Evolutionary conservation across 2,329 filamentous ascomycete species (phyloP).

Genomic region (Cladophialophora bantiana): DNA sequence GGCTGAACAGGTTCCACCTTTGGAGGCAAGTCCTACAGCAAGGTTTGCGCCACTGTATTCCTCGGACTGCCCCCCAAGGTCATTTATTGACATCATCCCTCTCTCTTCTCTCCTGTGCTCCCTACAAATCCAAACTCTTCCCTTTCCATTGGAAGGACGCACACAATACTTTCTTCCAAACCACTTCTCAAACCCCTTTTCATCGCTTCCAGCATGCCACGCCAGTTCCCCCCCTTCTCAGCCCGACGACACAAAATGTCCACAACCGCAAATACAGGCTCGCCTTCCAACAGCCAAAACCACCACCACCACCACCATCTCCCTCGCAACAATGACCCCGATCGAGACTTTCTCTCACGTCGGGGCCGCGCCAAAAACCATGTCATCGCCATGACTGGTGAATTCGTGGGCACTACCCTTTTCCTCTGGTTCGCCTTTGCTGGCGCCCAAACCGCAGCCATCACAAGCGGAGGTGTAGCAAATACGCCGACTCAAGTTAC

Average conservation of each 20-base stretch:
- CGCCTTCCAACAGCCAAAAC: slow-evolving; percentile 9
- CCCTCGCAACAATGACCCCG: slow-evolving; percentile 17
- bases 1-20: background rate
- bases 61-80: background rate
- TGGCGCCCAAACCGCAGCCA: slow-evolving; percentile 52
- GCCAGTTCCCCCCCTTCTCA: slow-evolving; percentile 4
- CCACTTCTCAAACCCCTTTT: background rate
- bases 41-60: background rate
- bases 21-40: background rate
- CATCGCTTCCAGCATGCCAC: slow-evolving; percentile 2
- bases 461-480: slow-evolving; percentile 17
- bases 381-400: slow-evolving; percentile 54
- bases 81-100: slow-evolving; percentile 4
- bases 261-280: background rate
- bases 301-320: slow-evolving; percentile 4
- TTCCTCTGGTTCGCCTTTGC: slow-evolving; percentile 59
- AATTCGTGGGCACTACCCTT: slow-evolving; percentile 61
- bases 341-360: slow-evolving; percentile 15
- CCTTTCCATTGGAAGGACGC: background rate
- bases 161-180: background rate
- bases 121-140: background rate
- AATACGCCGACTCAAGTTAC: slow-evolving; percentile 20
- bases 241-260: slow-evolving; percentile 3
- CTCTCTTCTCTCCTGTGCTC: background rate
- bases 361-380: slow-evolving; percentile 14